These are phyloP conservation scores for Leavenworthia alabamica DNA, from an alignment of 345 rosid genomes.

Conservation along the genomic window DNA sequence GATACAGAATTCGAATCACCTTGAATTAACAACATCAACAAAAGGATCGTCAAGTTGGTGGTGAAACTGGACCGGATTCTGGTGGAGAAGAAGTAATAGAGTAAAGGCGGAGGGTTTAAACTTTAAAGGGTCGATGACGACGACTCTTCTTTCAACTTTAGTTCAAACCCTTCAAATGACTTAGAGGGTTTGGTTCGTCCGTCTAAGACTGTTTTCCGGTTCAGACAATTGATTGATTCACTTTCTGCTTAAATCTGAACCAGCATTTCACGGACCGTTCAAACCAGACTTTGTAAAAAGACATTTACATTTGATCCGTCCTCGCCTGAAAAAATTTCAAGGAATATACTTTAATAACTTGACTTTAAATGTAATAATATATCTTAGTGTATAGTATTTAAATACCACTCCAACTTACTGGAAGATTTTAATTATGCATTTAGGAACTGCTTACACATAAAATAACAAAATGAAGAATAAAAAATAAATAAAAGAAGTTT, in stretches of 20 bases:
- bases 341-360: no score
- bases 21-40: constrained; percentile 66
- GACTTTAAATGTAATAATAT: no score
- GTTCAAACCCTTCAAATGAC: background rate
- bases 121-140: background rate
- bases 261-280: background rate
- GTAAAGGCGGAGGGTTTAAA: background rate
- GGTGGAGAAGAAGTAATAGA: background rate
- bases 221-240: background rate
- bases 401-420: no score
- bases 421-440: no score
- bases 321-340: background rate
- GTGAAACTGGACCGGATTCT: constrained; percentile 38
- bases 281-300: background rate
- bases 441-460: background rate
- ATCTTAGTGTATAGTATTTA: no score
- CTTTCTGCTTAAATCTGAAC: background rate
- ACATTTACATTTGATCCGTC: background rate
- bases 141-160: background rate
- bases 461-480: background rate
- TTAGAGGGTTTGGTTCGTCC: background rate
- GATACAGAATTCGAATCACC: constrained; percentile 57
- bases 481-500: background rate
- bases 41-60: constrained; percentile 55
- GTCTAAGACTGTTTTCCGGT: background rate